These are phyloP conservation scores for Colletotrichum kahawae DNA, from an alignment of 2,329 filamentous ascomycete genomes.

Conservation along the genomic window DNA sequence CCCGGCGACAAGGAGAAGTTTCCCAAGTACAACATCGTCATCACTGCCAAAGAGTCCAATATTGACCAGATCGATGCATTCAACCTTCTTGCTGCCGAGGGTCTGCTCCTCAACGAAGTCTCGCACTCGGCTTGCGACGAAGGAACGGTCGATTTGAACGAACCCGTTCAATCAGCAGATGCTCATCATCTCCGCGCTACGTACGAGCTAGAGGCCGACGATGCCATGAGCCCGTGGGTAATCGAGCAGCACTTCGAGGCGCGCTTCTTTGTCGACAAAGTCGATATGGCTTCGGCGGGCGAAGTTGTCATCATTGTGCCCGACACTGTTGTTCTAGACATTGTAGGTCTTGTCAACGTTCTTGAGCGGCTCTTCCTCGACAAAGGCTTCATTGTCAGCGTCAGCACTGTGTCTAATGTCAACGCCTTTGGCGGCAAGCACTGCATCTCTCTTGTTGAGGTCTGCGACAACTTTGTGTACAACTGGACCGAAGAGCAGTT, in stretches of 20 bases:
- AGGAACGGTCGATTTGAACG: background rate
- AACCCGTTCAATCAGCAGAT: background rate
- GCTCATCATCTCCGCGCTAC: background rate
- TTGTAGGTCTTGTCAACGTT: background rate
- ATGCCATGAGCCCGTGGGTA: background rate
- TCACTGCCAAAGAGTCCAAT: conserved; percentile 24
- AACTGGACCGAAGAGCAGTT: conserved; percentile 45
- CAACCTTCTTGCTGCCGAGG: conserved; percentile 31
- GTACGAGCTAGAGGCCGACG: background rate
- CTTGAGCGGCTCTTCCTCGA: background rate
- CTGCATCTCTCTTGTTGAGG: conserved; percentile 54
- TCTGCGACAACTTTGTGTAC: conserved; percentile 38
- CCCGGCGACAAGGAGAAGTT: conserved; percentile 25
- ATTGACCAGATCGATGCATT: conserved; percentile 22
- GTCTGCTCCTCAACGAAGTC: conserved; percentile 30
- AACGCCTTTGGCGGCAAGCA: conserved; percentile 28
- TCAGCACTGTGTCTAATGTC: background rate
- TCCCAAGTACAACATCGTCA: conserved; percentile 38
- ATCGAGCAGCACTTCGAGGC: conserved; percentile 10
- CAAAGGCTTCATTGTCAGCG: background rate
- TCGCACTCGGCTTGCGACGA: background rate
- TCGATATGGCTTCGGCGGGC: background rate
- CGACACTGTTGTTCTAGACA: background rate
- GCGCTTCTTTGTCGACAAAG: background rate
- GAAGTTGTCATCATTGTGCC: conserved; percentile 5